Percentiles rank a stretch among this genome's conserved stretches.
Conservation (phyloP, 2,329 filamentous ascomycete genomes). For the Fulvia fulva region DNA sequence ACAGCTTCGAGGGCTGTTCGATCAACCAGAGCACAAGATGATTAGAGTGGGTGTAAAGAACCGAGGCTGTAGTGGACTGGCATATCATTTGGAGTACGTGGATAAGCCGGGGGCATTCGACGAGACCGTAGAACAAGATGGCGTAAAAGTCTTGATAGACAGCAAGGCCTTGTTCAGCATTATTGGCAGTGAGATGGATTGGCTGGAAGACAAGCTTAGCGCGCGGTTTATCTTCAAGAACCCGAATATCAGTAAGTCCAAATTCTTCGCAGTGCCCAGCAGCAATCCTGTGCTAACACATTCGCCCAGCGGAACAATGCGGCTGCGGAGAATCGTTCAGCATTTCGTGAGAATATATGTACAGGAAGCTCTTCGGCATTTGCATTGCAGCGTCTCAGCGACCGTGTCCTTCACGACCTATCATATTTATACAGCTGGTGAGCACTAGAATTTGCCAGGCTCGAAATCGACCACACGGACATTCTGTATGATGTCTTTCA, state of each 20-base stretch:
- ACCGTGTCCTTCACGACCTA: background rate
- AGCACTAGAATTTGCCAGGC: constrained; percentile 32
- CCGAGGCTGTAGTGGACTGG: constrained; percentile 85
- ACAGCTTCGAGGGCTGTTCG: constrained; percentile 71
- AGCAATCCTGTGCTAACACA: constrained; percentile 15
- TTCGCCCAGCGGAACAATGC: constrained; percentile 78
- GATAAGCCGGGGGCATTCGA: constrained; percentile 86
- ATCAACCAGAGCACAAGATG: constrained; percentile 83
- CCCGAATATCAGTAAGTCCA: constrained; percentile 89
- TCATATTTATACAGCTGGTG: background rate
- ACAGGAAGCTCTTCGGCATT: constrained; percentile 24
- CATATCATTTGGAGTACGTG: constrained; percentile 92
- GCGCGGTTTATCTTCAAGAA: constrained; percentile 92
- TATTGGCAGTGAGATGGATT: constrained; percentile 98
- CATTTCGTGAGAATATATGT: constrained; percentile 35
- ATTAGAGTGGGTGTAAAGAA: constrained; percentile 94
- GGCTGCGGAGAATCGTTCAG: constrained; percentile 95
- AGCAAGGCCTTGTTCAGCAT: constrained; percentile 97
- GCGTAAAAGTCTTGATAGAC: constrained; percentile 91
- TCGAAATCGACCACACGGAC: constrained; percentile 59
- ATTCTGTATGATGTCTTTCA: constrained; percentile 49
- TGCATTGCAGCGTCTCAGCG: constrained; percentile 17
- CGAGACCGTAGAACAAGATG: constrained; percentile 90
- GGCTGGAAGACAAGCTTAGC: constrained; percentile 92
- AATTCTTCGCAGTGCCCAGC: background rate